A percentile compares a stretch with the other conserved stretches of the same genome.
Evolutionary conservation across 2,329 filamentous ascomycete genomes (phyloP).

Genomic region (Sclerotinia sclerotiorum): DNA sequence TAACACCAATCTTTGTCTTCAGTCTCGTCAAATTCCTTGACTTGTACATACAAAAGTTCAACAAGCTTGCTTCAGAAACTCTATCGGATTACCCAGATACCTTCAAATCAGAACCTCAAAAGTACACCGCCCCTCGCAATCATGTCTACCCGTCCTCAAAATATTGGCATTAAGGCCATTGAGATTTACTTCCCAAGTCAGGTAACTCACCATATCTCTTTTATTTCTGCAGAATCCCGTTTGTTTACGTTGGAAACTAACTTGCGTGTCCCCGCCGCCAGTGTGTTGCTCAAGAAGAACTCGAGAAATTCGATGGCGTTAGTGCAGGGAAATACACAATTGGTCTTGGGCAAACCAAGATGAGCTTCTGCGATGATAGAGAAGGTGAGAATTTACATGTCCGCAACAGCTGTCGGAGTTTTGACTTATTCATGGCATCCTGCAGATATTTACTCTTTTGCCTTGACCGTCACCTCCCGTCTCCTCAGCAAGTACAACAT

Average conservation of each 20-base stretch:
- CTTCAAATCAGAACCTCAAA: conserved; percentile 22
- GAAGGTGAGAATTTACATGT: conserved; percentile 57
- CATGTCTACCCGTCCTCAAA: conserved; percentile 77
- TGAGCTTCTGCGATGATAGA: conserved; percentile 88
- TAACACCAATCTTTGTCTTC: conserved; percentile 20
- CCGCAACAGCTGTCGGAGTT: conserved; percentile 15
- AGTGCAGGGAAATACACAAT: conserved; percentile 84
- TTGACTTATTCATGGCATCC: conserved; percentile 11
- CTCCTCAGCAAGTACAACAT: conserved; percentile 82
- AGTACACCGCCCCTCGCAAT: conserved; percentile 34
- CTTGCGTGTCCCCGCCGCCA: conserved; percentile 41
- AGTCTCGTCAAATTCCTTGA: conserved; percentile 8
- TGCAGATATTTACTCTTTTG: conserved; percentile 82
- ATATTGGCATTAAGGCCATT: conserved; percentile 91
- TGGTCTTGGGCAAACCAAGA: conserved; percentile 85
- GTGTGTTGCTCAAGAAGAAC: conserved; percentile 81
- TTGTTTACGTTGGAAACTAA: conserved; percentile 16
- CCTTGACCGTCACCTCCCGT: conserved; percentile 74
- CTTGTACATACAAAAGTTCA: conserved; percentile 17
- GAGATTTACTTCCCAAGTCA: conserved; percentile 86
- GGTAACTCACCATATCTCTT: conserved; percentile 52
- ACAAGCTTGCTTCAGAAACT: conserved; percentile 2
- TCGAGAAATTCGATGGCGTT: conserved; percentile 85
- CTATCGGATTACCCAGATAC: background rate
- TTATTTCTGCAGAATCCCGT: background rate